These are phyloP conservation scores for Leucoagaricus sp. DNA, from an alignment of 1,284 basidiomycete genomes.

Conservation along the genomic window DNA sequence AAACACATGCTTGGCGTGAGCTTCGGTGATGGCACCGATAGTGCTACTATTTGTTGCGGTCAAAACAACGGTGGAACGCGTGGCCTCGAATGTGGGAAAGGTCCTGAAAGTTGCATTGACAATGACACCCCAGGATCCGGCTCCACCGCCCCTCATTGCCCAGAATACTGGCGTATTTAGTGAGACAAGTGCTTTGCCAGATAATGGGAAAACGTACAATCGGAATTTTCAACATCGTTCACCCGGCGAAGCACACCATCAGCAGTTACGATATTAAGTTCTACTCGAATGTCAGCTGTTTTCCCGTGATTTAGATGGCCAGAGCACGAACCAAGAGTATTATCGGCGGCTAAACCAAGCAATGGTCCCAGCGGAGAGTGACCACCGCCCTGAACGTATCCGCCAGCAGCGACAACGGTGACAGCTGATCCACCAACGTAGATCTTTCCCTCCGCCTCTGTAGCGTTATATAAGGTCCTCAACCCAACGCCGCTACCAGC, in stretches of 20 bases:
- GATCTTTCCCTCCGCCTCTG: constrained; percentile 27
- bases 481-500: constrained; percentile 44
- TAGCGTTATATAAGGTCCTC: constrained; percentile 38
- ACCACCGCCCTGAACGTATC: constrained; percentile 43
- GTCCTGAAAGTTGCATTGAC: constrained; percentile 28
- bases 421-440: constrained; percentile 36
- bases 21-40: neutral
- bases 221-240: constrained; percentile 7
- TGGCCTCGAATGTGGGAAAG: constrained; percentile 19
- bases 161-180: constrained; percentile 44
- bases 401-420: constrained; percentile 37
- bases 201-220: neutral
- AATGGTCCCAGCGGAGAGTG: constrained; percentile 35
- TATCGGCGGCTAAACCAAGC: constrained; percentile 40
- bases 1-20: constrained; percentile 8
- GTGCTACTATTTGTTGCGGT: constrained; percentile 9
- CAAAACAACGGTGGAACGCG: constrained; percentile 5
- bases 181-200: neutral
- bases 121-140: constrained; percentile 46
- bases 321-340: neutral
- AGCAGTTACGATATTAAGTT: constrained; percentile 17
- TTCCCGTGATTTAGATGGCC: neutral
- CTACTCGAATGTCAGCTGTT: neutral
- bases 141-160: constrained; percentile 54
- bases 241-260: constrained; percentile 13